Conservation (phyloP, 2,329 filamentous ascomycete genomes). For the Fusarium marasasianum region DNA sequence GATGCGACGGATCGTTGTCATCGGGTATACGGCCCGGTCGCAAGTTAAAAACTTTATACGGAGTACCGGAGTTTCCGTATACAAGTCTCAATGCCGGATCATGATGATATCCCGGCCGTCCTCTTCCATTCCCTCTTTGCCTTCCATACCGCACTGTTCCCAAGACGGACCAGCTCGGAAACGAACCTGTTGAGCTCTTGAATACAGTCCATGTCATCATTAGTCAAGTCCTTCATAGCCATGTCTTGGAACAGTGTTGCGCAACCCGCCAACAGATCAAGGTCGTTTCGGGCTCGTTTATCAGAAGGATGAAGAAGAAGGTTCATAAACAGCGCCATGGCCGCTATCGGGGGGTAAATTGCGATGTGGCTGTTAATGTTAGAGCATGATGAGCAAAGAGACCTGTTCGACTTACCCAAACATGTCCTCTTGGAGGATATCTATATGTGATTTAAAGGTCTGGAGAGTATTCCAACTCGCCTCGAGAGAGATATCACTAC, state of each 20-base stretch:
- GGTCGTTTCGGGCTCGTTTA: background rate
- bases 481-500: background rate
- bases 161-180: background rate
- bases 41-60: too few species aligned
- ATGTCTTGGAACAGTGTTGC: background rate
- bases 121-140: background rate
- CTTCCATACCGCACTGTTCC: background rate
- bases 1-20: fast-evolving
- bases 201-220: background rate
- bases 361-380: background rate
- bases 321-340: background rate
- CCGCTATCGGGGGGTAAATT: background rate
- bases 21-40: background rate
- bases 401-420: background rate
- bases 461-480: background rate
- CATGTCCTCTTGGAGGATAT: background rate
- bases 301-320: background rate
- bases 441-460: background rate
- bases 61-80: too few species aligned
- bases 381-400: fast-evolving
- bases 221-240: background rate
- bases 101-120: background rate
- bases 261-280: background rate
- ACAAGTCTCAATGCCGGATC: background rate
- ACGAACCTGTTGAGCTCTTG: background rate